These are phyloP conservation scores for Rhexocercosporidium sp. DNA, from an alignment of 2,329 filamentous ascomycete genomes.

Conservation along the genomic window DNA sequence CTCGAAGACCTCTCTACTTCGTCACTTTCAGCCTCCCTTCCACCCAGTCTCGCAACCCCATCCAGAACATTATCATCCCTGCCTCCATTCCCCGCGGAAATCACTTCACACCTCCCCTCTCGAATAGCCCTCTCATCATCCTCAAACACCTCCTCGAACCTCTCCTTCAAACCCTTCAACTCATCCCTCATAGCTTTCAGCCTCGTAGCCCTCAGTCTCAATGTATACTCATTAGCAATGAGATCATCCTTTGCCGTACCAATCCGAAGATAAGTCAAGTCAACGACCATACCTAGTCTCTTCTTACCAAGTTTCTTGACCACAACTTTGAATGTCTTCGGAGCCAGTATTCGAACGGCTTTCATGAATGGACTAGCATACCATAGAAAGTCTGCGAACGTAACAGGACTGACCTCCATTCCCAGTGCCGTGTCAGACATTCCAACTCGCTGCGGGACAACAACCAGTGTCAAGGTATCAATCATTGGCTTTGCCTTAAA, in stretches of 20 bases:
- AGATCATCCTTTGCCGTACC: background rate
- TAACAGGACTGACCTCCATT: conserved; percentile 23
- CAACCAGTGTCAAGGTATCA: conserved; percentile 32
- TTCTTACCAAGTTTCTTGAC: conserved; percentile 29
- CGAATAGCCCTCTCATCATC: conserved; percentile 27
- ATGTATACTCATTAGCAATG: conserved; percentile 16
- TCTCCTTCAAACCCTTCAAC: conserved; percentile 30
- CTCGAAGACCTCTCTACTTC: background rate
- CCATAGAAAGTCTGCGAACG: conserved; percentile 37
- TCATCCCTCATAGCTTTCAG: conserved; percentile 17
- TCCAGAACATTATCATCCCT: background rate
- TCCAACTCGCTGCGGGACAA: conserved; percentile 26
- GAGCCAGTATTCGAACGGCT: conserved; percentile 28
- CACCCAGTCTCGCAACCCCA: too few relatives aligned
- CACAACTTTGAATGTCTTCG: conserved; percentile 34
- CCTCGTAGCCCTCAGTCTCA: conserved; percentile 8
- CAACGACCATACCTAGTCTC: conserved; percentile 25
- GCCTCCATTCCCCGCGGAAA: background rate
- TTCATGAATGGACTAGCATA: conserved; percentile 29
- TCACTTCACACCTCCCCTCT: conserved; percentile 25
- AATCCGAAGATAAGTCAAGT: conserved; percentile 18
- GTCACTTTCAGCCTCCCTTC: background rate
- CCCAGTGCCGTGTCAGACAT: conserved; percentile 25
- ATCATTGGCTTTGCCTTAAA: conserved; percentile 25
- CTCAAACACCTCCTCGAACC: conserved; percentile 32